phyloP scores from a whole-genome alignment of 805 yeast genomes.

The Metschnikowia gelsemii region DNA sequence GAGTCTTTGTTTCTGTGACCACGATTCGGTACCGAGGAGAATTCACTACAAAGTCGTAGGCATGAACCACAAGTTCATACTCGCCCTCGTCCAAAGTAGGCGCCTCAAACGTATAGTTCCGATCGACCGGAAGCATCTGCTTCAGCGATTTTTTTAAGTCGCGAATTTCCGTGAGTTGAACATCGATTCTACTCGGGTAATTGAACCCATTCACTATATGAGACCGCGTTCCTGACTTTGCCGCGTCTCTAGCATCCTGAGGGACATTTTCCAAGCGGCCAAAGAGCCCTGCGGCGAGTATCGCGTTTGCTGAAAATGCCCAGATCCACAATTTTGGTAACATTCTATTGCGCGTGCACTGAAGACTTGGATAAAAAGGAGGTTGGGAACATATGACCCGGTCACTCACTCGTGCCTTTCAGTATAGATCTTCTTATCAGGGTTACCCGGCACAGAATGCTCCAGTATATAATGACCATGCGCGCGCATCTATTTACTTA shows the following conservation, averaged over 20 bases:
- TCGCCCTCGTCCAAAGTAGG: slow-evolving; percentile 29
- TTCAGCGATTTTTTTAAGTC: not conserved
- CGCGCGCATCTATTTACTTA: slow-evolving; percentile 1
- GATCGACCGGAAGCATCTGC: slow-evolving; percentile 21
- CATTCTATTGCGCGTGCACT: slow-evolving; percentile 2
- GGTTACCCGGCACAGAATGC: slow-evolving; percentile 27
- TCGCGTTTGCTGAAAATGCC: not conserved
- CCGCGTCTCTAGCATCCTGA: slow-evolving; percentile 17
- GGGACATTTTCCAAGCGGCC: slow-evolving; percentile 35
- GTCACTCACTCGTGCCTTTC: not conserved
- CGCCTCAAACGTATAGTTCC: slow-evolving; percentile 28
- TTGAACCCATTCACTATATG: slow-evolving; percentile 36
- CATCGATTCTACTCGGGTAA: slow-evolving; percentile 32
- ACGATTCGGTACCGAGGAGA: slow-evolving; percentile 27
- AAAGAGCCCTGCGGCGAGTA: slow-evolving; percentile 16
- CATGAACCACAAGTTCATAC: slow-evolving; percentile 33
- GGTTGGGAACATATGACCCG: not conserved
- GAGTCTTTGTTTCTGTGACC: slow-evolving; percentile 24
- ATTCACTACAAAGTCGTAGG: slow-evolving; percentile 36
- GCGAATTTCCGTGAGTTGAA: slow-evolving; percentile 20
- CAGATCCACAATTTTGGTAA: not conserved
- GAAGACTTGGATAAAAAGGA: not conserved
- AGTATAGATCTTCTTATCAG: not conserved
- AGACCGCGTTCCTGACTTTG: slow-evolving; percentile 8
- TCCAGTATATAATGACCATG: slow-evolving; percentile 14